Evolutionary conservation across 2,329 filamentous ascomycete genomes (phyloP), one percentile per base, ranked within the genome.

Genomic region (Pestalotiopsis fici): DNA sequence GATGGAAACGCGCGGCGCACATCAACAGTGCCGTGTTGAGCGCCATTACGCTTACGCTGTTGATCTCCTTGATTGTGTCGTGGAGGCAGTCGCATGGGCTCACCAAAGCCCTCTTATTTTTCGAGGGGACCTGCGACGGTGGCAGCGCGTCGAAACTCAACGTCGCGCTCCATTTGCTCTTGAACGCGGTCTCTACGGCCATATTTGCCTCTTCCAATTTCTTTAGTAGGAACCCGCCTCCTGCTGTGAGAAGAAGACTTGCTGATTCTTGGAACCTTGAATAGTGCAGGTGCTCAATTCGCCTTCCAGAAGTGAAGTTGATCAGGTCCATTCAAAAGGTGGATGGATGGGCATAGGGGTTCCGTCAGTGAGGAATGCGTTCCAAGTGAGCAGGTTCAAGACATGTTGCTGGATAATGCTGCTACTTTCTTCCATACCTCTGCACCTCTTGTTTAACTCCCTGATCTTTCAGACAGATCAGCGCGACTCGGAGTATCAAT

Each of bases 261-360:
- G 21, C 43, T 50, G 6, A 50, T 21, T 15, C 43, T 18, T 11
- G 31, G n/a, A 50, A 18, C 21, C 21, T 21, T 1, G 21, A 50
- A 50, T 3, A 50, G 43, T 71, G 70, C 71, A 72, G 63, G 31
- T 71, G 3, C 27, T 72, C 6, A 68, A 61, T n/a, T 59, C 67
- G 5, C 71, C 71, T 2, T 66, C 67, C 11, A 65, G 71, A 1
- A 28, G 39, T 2, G 69, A 71, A 31, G 21, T 72, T 63, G 80
- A 86, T 55, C 67, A 69, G 35, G 83, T 83, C 0, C 85, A 87
- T 73, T 64, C 69, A 0, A 69, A 73, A 50, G 74, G 76, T 2
- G 73, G 71, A 18, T 83, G 79, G 78, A 72, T 85, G 1, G 78
- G 81, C 59, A 79, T 84, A 61, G 83, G 85, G 0, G 70, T 83